Evolutionary conservation across 192 early-diverging fungal genomes (phyloP).

Genomic region (Coemansia biformis): DNA sequence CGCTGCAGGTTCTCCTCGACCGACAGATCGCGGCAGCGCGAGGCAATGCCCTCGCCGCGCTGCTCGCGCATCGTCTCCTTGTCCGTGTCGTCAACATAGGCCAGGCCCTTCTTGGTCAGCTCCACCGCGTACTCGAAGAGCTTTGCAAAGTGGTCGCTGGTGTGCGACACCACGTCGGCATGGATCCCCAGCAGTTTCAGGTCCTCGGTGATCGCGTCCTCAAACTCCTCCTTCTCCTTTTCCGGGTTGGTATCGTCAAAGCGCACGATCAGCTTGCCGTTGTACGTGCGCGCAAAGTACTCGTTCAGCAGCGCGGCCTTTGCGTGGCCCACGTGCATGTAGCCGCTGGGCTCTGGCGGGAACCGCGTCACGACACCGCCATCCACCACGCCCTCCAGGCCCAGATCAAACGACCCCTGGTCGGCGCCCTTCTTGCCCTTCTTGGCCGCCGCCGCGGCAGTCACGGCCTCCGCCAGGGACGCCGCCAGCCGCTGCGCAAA

Average conservation of each 20-base stretch:
- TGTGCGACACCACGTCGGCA: slow-evolving; percentile 73
- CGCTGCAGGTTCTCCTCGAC: slow-evolving; percentile 87
- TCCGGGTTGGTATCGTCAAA: slow-evolving; percentile 98
- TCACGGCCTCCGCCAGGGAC: slow-evolving; percentile 2
- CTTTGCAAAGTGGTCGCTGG: slow-evolving; percentile 87
- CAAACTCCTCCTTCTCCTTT: slow-evolving; percentile 96
- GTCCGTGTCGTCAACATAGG: slow-evolving; percentile 92
- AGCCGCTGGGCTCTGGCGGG: slow-evolving; percentile 98
- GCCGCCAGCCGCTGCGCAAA: slow-evolving; percentile 49
- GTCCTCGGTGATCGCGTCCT: slow-evolving; percentile 93
- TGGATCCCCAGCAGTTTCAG: slow-evolving; percentile 80
- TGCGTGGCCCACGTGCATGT: slow-evolving; percentile 98
- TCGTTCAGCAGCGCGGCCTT: slow-evolving; percentile 98
- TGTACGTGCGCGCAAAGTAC: slow-evolving; percentile 85
- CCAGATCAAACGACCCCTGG: slow-evolving; percentile 93
- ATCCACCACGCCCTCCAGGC: slow-evolving; percentile 66
- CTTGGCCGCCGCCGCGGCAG: slow-evolving; percentile 3
- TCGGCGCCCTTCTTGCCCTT: slow-evolving; percentile 54
- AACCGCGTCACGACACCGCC: slow-evolving; percentile 96
- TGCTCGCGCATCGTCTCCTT: slow-evolving; percentile 81
- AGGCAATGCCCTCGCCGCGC: slow-evolving; percentile 76
- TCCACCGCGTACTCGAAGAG: slow-evolving; percentile 80
- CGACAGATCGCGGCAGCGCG: slow-evolving; percentile 73
- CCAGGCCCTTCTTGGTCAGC: slow-evolving; percentile 81
- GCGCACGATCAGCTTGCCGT: slow-evolving; percentile 89